These are phyloP conservation scores for Cenchrus americanus DNA, from an alignment of 176 grass and related monocot species.

Conservation along the genomic window DNA sequence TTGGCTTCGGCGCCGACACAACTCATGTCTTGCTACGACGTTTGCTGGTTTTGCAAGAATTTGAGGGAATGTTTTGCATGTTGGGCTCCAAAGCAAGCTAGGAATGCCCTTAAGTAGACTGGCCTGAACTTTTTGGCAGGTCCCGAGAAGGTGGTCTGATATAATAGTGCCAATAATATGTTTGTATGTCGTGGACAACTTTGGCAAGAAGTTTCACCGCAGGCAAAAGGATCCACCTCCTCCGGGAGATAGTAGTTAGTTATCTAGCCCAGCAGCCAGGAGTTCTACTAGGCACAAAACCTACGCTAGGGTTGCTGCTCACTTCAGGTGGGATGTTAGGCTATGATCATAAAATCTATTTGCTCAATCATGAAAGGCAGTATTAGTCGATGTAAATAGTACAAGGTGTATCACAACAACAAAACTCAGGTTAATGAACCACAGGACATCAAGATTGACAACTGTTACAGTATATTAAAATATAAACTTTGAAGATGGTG, in stretches of 20 bases:
- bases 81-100: background rate
- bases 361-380: background rate
- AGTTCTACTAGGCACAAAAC: background rate
- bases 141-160: background rate
- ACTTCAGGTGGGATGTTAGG: background rate
- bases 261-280: background rate
- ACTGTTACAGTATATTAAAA: conserved; percentile 19
- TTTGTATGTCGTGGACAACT: background rate
- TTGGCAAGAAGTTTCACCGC: no score
- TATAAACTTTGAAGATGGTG: background rate
- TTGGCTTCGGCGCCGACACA: no score
- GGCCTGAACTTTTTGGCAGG: background rate
- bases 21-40: no score
- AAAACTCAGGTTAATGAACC: conserved; percentile 20
- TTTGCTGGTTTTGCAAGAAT: background rate
- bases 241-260: no score
- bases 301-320: no score
- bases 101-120: background rate
- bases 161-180: background rate
- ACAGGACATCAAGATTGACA: conserved; percentile 11
- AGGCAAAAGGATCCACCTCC: no score
- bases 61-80: conserved; percentile 12
- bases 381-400: background rate
- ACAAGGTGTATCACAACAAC: background rate
- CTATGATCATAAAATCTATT: background rate